These are phyloP conservation scores for Penicillium paxilli DNA, from an alignment of 495 filamentous ascomycete genomes.

Conservation along the genomic window DNA sequence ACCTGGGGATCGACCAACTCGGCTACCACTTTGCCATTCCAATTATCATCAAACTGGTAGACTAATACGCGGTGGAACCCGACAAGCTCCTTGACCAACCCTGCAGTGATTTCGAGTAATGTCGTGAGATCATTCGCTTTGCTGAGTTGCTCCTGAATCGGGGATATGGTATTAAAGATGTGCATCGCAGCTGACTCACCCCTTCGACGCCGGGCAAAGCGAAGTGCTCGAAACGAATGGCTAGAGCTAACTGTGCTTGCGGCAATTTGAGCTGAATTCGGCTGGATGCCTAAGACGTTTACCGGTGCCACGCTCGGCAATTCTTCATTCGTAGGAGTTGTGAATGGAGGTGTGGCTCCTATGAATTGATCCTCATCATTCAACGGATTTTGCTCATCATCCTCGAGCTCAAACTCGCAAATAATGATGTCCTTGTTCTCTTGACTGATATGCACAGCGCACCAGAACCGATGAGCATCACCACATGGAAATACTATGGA, in stretches of 20 bases:
- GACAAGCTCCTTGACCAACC: conserved; percentile 65
- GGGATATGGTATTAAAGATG: conserved; percentile 37
- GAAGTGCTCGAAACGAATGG: neutral
- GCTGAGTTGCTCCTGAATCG: conserved; percentile 59
- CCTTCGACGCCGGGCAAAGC: conserved; percentile 3
- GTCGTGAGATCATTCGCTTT: conserved; percentile 49
- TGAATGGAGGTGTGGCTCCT: no score
- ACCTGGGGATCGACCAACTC: conserved; percentile 78
- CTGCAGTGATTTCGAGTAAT: conserved; percentile 35
- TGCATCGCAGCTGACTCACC: conserved; percentile 8
- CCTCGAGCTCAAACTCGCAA: conserved; percentile 5
- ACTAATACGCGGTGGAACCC: conserved; percentile 91
- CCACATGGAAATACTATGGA: conserved; percentile 1
- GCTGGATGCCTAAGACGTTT: neutral
- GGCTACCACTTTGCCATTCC: conserved; percentile 80
- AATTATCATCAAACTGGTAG: conserved; percentile 79
- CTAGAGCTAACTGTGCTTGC: conserved; percentile 4
- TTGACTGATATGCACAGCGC: conserved; percentile 2
- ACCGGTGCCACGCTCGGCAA: no score
- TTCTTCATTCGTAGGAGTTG: no score
- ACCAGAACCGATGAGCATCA: neutral
- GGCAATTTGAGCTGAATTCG: neutral
- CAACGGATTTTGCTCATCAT: neutral
- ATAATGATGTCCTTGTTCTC: conserved; percentile 3
- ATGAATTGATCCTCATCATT: neutral